Percentiles rank a stretch among this genome's conserved stretches.
Evolutionary conservation across 2,329 filamentous ascomycete species (phyloP).

Genomic region (Nothopassalora personata): DNA sequence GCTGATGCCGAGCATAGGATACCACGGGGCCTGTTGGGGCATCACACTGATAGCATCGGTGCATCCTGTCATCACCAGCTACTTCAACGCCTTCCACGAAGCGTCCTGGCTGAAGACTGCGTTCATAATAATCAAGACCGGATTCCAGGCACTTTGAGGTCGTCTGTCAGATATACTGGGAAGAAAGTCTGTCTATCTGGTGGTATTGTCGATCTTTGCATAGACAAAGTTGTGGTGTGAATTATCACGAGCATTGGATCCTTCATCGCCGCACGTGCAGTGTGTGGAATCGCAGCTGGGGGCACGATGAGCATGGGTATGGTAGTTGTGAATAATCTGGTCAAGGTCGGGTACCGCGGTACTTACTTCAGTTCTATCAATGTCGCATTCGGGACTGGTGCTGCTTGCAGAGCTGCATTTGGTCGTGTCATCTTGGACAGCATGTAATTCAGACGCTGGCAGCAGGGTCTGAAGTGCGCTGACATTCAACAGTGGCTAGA

Average conservation of each 20-base stretch:
- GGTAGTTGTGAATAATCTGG: conserved; percentile 68
- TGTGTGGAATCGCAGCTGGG: conserved; percentile 69
- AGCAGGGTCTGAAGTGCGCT: background rate
- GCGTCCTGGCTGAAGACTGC: too few species aligned
- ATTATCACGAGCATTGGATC: conserved; percentile 60
- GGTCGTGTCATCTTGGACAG: conserved; percentile 65
- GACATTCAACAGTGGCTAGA: conserved; percentile 51
- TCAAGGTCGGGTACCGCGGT: conserved; percentile 67
- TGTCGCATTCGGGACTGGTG: conserved; percentile 53
- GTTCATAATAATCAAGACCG: too few species aligned
- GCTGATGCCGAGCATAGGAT: too few species aligned
- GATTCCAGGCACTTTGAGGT: too few species aligned
- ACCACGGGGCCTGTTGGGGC: too few species aligned
- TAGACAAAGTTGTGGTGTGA: conserved; percentile 66
- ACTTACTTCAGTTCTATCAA: conserved; percentile 67
- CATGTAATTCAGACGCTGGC: conserved; percentile 33
- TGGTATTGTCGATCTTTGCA: conserved; percentile 12
- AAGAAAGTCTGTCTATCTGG: too few species aligned
- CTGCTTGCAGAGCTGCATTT: conserved; percentile 57
- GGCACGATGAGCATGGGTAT: conserved; percentile 63
- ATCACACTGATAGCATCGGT: too few species aligned
- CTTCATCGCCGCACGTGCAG: conserved; percentile 64
- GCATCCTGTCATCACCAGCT: too few species aligned
- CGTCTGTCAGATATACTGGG: too few species aligned
- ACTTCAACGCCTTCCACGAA: too few species aligned